Evolutionary conservation across 192 early-diverging fungal genomes (phyloP), one percentile per base, ranked within the genome.

Genomic region (Backusella tuberculispora): DNA sequence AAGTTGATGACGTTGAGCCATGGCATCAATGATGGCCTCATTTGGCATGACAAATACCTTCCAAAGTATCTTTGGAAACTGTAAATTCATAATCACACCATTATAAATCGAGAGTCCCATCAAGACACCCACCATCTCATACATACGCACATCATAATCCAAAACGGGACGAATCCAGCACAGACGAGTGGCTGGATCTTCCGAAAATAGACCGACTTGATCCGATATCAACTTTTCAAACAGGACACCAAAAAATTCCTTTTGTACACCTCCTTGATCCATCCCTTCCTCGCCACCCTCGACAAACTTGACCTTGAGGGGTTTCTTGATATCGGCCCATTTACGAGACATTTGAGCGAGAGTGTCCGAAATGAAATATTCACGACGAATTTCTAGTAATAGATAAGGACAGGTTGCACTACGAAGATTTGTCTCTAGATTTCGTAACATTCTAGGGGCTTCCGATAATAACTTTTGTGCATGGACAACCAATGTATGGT

Each of bases 231-330:
- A 84, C 74, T 89, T 80, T 21, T 86, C 85, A 41, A 97, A 78
- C 47, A 98, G 71, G 21, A 91, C 86, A 50, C 94, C 91, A 77
- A 97, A 96, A 80, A 95, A 95, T 82, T 98, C 97, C 81, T 98
- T 98, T 47, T 96, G 96, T 17, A 98, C 95, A 38, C 97, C 97
- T 71, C 97, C 97, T 86, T 95, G 93, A 74, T 98, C 97, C 86
- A 94, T 90, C 8, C 95, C 97, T 78, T 96, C 93, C 74, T 98
- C 97, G 26, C 95, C 95, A 46, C 93, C 91, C 19, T 90, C 91
- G 0, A 95, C 88, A 83, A 97, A 98, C 53, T 89, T 87, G 29
- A 96, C 91, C 74, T 93, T 93, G 34, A 95, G 85, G 4, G 94
- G 94, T 43, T 94, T 93, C 74, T 94, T 93, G 6, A 95, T 75